Conservation (phyloP, 192 early-diverging fungal species). For the Podochytrium sp. region DNA sequence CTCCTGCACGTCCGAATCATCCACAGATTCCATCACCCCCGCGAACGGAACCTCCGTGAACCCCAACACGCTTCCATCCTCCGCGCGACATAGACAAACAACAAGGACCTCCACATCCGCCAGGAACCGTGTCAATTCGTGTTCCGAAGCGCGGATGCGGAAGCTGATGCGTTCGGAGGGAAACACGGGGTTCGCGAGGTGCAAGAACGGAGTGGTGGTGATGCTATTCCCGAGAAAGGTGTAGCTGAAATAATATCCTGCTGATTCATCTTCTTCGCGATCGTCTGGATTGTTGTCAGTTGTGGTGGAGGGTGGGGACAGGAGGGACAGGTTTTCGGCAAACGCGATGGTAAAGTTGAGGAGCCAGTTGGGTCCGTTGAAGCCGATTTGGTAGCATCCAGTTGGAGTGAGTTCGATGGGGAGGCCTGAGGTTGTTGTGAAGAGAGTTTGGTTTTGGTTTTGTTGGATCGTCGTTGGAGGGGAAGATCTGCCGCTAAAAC, state of each 20-base stretch:
- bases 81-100: slow-evolving; percentile 44
- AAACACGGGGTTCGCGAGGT: slow-evolving; percentile 47
- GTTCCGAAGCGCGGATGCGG: slow-evolving; percentile 36
- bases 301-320: slow-evolving; percentile 1
- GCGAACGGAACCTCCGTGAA: slow-evolving; percentile 42
- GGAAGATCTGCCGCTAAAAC: not conserved
- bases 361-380: slow-evolving; percentile 38
- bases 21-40: slow-evolving; percentile 10
- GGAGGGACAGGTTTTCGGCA: slow-evolving; percentile 50
- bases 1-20: not conserved
- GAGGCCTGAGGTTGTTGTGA: slow-evolving; percentile 32
- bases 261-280: not conserved
- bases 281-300: not conserved
- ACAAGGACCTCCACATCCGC: slow-evolving; percentile 38
- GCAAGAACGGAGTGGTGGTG: slow-evolving; percentile 46
- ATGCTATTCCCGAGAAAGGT: slow-evolving; percentile 55
- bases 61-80: slow-evolving; percentile 38
- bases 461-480: not conserved
- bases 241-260: slow-evolving; percentile 52
- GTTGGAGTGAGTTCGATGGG: slow-evolving; percentile 41
- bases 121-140: slow-evolving; percentile 40
- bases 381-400: slow-evolving; percentile 53
- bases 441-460: slow-evolving; percentile 22
- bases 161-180: slow-evolving; percentile 56
- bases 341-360: slow-evolving; percentile 54